Evolutionary conservation across 306 rosid genomes (phyloP), one percentile per base, ranked within the genome.

Genomic region (Corylus americana): DNA sequence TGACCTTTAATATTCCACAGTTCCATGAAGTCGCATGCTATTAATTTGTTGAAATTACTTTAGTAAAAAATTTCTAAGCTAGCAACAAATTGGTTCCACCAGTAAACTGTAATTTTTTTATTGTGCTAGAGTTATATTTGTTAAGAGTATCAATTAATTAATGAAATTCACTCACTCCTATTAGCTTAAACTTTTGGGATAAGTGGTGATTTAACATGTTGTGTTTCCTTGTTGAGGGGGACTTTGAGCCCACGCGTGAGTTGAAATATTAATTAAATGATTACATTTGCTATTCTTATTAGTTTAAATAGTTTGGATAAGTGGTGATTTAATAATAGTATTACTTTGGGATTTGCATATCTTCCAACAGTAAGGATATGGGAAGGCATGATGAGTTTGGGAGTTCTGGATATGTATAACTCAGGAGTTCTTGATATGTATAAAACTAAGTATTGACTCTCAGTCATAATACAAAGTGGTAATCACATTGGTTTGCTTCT

Each of bases 1-100:
- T 45, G 50, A 70, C 48, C 42, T 17, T 51, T 70, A 69, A 45
- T 78, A 74, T 77, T 83, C 59, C 39, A 71, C 42, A 59, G 70
- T 27, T 35, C 48, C 45, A 44, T 58, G 71, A 69, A 78, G 64
- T 71, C 50, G 55, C 69, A 71, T 55, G 71, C 76, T 67, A 10
- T 4, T 37, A 5, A 39, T 39, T 37, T 67, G 29, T 8, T 17
- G 42, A 39, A 14, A 4, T 66, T 22, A 37, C 48, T 18, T 67
- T 39, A 4, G 29, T 67, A 39, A 44, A 37, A 11, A 2, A 17
- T 1, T 37, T 37, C 49, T 31, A 66, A 66, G 48, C 39, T 70
- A 63, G 66, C 67, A 57, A 39, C n/a, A 71, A 73, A 17, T 70
- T 57, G 45, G 76, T 66, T 66, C 14, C 71, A 2, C 71, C 11